Evolutionary conservation across 768 basidiomycete genomes (phyloP), one percentile per base, ranked within the genome.

Genomic region (Podaxis sp.): DNA sequence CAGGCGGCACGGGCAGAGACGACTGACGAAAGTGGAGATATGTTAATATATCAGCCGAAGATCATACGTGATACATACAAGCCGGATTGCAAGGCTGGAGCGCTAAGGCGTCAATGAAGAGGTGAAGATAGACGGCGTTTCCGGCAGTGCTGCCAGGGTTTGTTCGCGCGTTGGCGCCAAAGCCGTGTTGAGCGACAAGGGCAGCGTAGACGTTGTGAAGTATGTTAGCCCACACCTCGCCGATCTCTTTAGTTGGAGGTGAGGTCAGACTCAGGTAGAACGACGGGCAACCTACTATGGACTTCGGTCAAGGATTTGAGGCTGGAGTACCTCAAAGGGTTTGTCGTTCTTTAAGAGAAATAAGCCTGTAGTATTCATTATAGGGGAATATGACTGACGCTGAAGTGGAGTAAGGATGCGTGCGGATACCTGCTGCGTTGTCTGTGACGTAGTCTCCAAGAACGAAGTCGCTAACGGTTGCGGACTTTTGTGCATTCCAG

Each of bases 391-490:
- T 3, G 2, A 17, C 53, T 7, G n/a, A 38, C 5, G 36, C 2
- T 10, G 53, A 38, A 10, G 82, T 83, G 0, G 85, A 85, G 75
- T 88, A 88, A 4, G 82, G 84, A 70, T 80, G 78, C 56, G 79
- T 73, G 15, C 86, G 77, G 70, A 87, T 85, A 60, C 88, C 87
- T 13, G 73, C 74, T 3, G 79, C 62, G 63, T 77, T 73, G 69
- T 84, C 78, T 61, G 74, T 78, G 56, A 87, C 85, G 71, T 83
- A 87, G 56, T 81, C 76, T 7, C 85, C 87, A 67, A 80, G 56
- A 11, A 76, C 74, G 38, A 73, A 80, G 65, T 80, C 79, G 2
- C 69, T 54, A 1, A 80, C 74, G 1, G 71, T 70, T 1, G 68
- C 69, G 33, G 77, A 75, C 37, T 75, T 82, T 63, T 82, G 77